phyloP scores from a whole-genome alignment of 1,284 basidiomycete genomes.

The Papiliotrema laurentii region DNA sequence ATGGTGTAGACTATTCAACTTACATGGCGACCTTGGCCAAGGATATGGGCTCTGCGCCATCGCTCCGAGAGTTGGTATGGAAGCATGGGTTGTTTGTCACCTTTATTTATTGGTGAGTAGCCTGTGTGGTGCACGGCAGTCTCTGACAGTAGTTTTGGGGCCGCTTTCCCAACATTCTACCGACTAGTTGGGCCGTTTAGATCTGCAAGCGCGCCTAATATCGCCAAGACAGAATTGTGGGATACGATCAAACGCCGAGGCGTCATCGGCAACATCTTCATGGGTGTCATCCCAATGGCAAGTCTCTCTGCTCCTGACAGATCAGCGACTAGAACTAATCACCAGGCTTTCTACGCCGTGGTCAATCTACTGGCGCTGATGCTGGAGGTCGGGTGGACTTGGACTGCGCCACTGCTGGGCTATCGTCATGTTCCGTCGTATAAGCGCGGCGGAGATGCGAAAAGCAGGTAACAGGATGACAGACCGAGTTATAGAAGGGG shows the following conservation, averaged over 20 bases:
- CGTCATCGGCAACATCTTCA: slow-evolving; percentile 57
- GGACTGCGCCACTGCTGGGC: slow-evolving; percentile 20
- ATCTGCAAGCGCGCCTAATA: slow-evolving; percentile 47
- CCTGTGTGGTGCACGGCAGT: not conserved
- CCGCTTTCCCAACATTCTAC: slow-evolving; percentile 62
- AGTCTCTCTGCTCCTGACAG: slow-evolving; percentile 6
- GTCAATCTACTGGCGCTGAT: slow-evolving; percentile 43
- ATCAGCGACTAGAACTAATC: not conserved
- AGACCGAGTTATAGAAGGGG: too few species aligned
- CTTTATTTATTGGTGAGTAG: slow-evolving; percentile 56
- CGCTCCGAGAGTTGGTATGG: slow-evolving; percentile 53
- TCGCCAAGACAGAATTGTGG: slow-evolving; percentile 60
- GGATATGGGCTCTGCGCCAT: slow-evolving; percentile 60
- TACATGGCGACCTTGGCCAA: slow-evolving; percentile 61
- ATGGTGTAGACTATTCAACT: slow-evolving; percentile 53
- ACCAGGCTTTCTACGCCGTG: slow-evolving; percentile 46
- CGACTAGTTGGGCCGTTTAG: slow-evolving; percentile 58
- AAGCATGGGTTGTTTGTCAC: slow-evolving; percentile 57
- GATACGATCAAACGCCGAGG: slow-evolving; percentile 61
- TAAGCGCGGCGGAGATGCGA: too few species aligned
- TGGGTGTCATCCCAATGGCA: slow-evolving; percentile 60
- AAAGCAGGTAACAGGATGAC: too few species aligned
- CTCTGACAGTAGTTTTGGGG: slow-evolving; percentile 53
- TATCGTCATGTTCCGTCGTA: too few species aligned
- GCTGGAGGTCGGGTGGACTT: slow-evolving; percentile 31